Percentiles rank a stretch among this genome's conserved stretches.
These are phyloP conservation scores for Plasmodium gallinaceum DNA, from an alignment of 169 alveolate genomes.

Conservation along the genomic window DNA sequence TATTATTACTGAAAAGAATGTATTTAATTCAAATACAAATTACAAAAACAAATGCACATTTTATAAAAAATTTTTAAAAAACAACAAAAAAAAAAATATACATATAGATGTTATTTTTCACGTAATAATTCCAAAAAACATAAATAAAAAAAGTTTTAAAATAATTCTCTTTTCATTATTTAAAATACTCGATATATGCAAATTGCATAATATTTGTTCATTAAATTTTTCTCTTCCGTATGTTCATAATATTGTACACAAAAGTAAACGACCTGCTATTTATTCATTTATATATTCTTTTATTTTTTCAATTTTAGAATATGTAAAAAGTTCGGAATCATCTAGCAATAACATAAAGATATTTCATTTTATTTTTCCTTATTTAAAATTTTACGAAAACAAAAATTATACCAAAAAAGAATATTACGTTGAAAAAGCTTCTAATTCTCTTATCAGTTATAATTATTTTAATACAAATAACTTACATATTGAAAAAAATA, in stretches of 20 bases:
- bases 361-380: constrained; percentile 67
- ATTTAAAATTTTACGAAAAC: constrained; percentile 37
- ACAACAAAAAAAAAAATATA: constrained; percentile 52
- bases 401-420: neutral
- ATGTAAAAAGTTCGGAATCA: constrained; percentile 18
- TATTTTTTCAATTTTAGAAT: constrained; percentile 21
- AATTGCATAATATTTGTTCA: constrained; percentile 16
- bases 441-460: no score
- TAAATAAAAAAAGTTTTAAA: constrained; percentile 49
- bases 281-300: constrained; percentile 62
- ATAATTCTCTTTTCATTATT: constrained; percentile 52
- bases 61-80: constrained; percentile 9
- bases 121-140: constrained; percentile 47
- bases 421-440: neutral
- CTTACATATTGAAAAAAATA: neutral
- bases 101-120: constrained; percentile 55
- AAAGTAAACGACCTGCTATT: constrained; percentile 49
- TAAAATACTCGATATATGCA: constrained; percentile 68
- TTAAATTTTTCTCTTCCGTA: constrained; percentile 53
- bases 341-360: constrained; percentile 21
- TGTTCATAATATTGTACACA: constrained; percentile 56
- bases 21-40: neutral
- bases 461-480: neutral
- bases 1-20: neutral
- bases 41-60: neutral